These are phyloP conservation scores for Albugo candida DNA, from an alignment of 352 stramenopile species.

Conservation along the genomic window DNA sequence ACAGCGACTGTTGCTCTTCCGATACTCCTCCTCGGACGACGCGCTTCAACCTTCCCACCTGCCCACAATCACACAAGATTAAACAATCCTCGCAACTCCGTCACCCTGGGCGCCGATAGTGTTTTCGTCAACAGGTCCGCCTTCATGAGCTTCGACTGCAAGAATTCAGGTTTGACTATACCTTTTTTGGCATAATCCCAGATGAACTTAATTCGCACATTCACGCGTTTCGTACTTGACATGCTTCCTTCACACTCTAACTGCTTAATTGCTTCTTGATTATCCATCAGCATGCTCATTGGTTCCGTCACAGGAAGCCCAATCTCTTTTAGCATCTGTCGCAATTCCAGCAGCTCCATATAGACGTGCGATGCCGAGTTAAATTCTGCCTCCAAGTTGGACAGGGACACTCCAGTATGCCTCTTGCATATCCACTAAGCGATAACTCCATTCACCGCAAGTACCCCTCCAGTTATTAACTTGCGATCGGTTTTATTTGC, in stretches of 20 bases:
- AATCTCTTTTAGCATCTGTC: neutral
- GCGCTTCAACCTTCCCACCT: no score
- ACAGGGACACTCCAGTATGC: neutral
- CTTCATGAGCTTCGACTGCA: neutral
- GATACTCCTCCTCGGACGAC: no score
- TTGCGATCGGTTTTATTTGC: slow-evolving; percentile 9
- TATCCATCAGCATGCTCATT: neutral
- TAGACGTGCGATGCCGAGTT: neutral
- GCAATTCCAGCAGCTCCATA: neutral
- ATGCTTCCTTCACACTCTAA: no score
- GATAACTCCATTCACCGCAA: slow-evolving; percentile 2
- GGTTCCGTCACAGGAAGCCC: neutral
- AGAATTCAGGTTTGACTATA: neutral
- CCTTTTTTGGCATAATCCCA: neutral
- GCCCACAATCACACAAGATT: no score
- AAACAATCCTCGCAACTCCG: no score
- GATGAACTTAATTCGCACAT: neutral
- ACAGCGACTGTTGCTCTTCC: no score
- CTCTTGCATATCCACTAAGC: slow-evolving; percentile 4
- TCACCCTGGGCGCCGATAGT: no score
- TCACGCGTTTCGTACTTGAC: no score
- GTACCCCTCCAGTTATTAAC: slow-evolving; percentile 14
- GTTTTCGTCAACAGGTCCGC: neutral
- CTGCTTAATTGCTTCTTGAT: neutral
- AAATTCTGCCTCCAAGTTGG: neutral